Evolutionary conservation across 129 eudicot genomes (phyloP).

Genomic region (Logfia minima): DNA sequence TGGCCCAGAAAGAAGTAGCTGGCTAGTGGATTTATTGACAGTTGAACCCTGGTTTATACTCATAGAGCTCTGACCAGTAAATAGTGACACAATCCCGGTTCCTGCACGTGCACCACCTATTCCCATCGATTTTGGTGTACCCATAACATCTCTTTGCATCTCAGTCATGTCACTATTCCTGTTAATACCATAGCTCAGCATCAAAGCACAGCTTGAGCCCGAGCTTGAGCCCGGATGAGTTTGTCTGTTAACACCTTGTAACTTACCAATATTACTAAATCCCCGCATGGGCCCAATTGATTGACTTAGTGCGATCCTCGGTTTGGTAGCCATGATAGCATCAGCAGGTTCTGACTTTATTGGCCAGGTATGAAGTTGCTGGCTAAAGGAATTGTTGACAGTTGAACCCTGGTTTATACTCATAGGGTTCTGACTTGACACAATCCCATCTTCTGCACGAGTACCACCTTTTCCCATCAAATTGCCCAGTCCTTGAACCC

Average conservation of each 20-base stretch:
- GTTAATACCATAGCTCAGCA: conserved; percentile 52
- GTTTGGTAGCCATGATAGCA: conserved; percentile 36
- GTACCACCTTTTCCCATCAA: conserved; percentile 43
- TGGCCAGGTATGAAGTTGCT: conserved; percentile 34
- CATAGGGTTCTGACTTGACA: conserved; percentile 46
- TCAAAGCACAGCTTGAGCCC: conserved; percentile 43
- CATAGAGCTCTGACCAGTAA: conserved; percentile 37
- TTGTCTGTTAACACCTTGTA: conserved; percentile 53
- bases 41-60: conserved; percentile 51
- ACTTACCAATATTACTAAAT: conserved; percentile 37
- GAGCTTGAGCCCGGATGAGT: conserved; percentile 40
- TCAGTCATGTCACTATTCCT: conserved; percentile 40
- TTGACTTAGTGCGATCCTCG: conserved; percentile 39
- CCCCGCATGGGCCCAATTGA: conserved; percentile 37
- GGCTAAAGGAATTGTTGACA: conserved; percentile 50
- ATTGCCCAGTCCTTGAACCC: conserved; percentile 52
- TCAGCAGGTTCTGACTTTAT: conserved; percentile 15
- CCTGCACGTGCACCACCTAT: conserved; percentile 54
- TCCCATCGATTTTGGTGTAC: conserved; percentile 23
- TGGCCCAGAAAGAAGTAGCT: conserved; percentile 32
- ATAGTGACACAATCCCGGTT: conserved; percentile 44
- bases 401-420: conserved; percentile 50
- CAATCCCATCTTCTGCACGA: conserved; percentile 52
- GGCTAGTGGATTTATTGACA: conserved; percentile 49
- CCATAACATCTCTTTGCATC: neutral